Percentiles rank a stretch among this genome's conserved stretches.
These are phyloP conservation scores for Astraeus odoratus DNA, from an alignment of 768 basidiomycete genomes.

Conservation along the genomic window DNA sequence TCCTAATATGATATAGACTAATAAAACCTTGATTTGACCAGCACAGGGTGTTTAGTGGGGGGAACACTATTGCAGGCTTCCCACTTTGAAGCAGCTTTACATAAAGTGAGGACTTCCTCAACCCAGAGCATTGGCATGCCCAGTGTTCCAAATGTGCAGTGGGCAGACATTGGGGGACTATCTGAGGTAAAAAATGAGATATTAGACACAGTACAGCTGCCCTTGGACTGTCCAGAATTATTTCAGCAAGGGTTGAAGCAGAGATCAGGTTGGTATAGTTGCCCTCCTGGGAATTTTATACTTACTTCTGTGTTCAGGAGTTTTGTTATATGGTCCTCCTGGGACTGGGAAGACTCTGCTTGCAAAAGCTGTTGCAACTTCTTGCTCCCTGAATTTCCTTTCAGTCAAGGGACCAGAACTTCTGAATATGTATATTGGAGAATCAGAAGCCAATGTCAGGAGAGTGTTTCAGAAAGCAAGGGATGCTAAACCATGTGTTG, in stretches of 20 bases:
- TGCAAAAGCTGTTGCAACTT: constrained; percentile 94
- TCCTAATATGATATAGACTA: background rate
- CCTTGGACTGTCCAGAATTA: constrained; percentile 82
- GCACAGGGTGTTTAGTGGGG: background rate
- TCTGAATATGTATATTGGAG: constrained; percentile 97
- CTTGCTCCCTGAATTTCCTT: constrained; percentile 92
- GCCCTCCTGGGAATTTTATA: background rate
- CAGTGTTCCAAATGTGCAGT: constrained; percentile 89
- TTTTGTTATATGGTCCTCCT: constrained; percentile 90
- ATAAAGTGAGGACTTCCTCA: constrained; percentile 67
- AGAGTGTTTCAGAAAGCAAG: constrained; percentile 85
- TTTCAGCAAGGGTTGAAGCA: constrained; percentile 92
- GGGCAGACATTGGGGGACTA: constrained; percentile 97
- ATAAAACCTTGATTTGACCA: background rate
- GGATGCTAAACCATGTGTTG: constrained; percentile 90
- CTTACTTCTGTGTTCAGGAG: constrained; percentile 40
- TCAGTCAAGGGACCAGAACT: constrained; percentile 96
- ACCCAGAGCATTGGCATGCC: constrained; percentile 95
- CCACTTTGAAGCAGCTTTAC: constrained; percentile 71
- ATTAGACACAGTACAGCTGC: constrained; percentile 91
- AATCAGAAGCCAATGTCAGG: constrained; percentile 96
- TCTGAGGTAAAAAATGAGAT: constrained; percentile 86
- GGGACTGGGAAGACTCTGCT: constrained; percentile 94
- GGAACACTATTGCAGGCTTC: constrained; percentile 28
- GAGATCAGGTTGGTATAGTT: constrained; percentile 61